These are phyloP conservation scores for Przewalskia tangutica DNA, from an alignment of 257 asterid species.

Conservation along the genomic window DNA sequence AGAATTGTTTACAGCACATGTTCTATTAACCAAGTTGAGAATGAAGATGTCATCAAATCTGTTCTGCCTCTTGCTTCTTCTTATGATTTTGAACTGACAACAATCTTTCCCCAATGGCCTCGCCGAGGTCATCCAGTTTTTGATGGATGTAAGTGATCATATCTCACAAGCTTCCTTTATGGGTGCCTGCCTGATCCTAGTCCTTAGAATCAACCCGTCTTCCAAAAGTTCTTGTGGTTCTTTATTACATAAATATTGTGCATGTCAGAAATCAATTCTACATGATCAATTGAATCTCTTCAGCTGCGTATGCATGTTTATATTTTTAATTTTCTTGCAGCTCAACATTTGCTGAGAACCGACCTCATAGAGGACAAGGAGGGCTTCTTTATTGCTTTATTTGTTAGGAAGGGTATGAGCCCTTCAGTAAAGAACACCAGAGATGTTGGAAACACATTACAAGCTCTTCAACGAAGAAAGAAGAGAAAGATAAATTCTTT, in stretches of 20 bases:
- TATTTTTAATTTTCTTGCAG: slow-evolving; percentile 19
- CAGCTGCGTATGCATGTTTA: background rate
- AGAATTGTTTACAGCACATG: slow-evolving; percentile 92
- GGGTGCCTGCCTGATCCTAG: background rate
- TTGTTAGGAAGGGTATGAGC: slow-evolving; percentile 25
- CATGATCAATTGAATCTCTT: background rate
- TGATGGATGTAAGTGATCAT: slow-evolving; percentile 52
- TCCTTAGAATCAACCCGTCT: background rate
- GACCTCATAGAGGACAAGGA: slow-evolving; percentile 56
- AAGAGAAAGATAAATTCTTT: background rate
- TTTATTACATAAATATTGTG: background rate
- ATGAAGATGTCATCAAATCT: slow-evolving; percentile 50
- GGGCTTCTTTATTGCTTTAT: slow-evolving; percentile 80
- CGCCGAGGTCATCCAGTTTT: slow-evolving; percentile 82
- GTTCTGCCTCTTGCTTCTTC: slow-evolving; percentile 64
- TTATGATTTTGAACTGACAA: slow-evolving; percentile 54
- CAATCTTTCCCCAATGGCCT: slow-evolving; percentile 66
- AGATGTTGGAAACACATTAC: background rate
- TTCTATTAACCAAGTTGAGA: slow-evolving; percentile 56
- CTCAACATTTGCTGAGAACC: slow-evolving; percentile 60
- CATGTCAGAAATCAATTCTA: background rate
- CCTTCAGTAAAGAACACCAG: background rate
- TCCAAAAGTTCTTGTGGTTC: background rate
- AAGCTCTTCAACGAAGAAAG: background rate
- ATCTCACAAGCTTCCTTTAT: background rate